Base-by-base conservation (phyloP, 164 flowering plant species). In the Nymphaea colorata region DNA sequence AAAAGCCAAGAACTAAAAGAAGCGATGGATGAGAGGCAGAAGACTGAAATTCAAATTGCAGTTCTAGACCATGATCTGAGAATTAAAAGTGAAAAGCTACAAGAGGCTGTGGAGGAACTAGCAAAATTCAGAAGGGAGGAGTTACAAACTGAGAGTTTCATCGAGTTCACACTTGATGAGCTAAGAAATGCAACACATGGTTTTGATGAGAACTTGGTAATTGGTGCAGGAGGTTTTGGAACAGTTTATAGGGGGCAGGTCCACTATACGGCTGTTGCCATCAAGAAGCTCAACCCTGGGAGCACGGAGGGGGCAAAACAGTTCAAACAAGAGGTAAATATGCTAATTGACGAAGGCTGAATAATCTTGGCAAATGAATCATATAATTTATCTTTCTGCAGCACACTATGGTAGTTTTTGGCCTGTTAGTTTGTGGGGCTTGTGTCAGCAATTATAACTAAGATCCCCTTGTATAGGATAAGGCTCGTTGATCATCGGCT, bases 301-400 rank as follows among this genome's bases (percentile, higher is more conserved):
- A 90, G 90, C 81, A 25, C 53, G 77, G 92, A 86, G 77, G 92
- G 97, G 14, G 84, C 81, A 42, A 36, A 79, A 4, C 97, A 91
- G 71, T 94, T 86, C 75, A 86, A 87, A 66, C 95, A 84, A 65
- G 96, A 94, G 96, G 99, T 94, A 78, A 87, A 88, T 69, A 91
- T 10, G 53, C 12, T 6, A 3, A 12, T 14, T 7, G 12, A 47
- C 55, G 2, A 47, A 2, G 12, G 2, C 55, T 25, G 36, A 1
- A 25, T 25, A 25, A 25, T 25, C 36, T 25, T 25, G 36, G 36
- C 36, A 25, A 25, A 25, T 25, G 36, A 25, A 25, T 25, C 36
- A 1, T 25, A 25, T 25, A 25, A 25, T 25, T 25, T 25, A 25
- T 25, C 36, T 25, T 25, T 25, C 36, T 25, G 36, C 36, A 25